These are phyloP conservation scores for Aspergillus melleus DNA, from an alignment of 2,329 filamentous ascomycete genomes.

Conservation along the genomic window DNA sequence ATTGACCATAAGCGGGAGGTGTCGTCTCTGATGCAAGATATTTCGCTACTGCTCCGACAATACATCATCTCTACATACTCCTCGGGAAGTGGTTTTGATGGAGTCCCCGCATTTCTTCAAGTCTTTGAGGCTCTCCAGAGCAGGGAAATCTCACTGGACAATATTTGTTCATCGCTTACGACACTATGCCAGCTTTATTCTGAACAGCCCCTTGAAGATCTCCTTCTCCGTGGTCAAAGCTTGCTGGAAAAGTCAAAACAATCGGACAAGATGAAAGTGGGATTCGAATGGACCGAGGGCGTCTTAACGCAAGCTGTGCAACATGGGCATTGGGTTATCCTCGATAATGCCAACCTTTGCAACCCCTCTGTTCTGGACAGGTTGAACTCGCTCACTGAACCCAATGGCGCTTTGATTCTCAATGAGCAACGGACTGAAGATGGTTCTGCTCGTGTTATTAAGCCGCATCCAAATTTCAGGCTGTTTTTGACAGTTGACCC, in stretches of 20 bases:
- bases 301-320: slow-evolving; percentile 84
- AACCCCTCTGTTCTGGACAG: slow-evolving; percentile 92
- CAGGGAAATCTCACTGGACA: slow-evolving; percentile 30
- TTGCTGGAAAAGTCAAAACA: slow-evolving; percentile 56
- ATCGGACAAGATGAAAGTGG: slow-evolving; percentile 64
- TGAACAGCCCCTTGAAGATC: slow-evolving; percentile 48
- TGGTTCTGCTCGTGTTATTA: slow-evolving; percentile 76
- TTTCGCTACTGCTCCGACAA: slow-evolving; percentile 55
- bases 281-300: slow-evolving; percentile 96
- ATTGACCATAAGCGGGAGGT: slow-evolving; percentile 76
- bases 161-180: slow-evolving; percentile 31
- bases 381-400: slow-evolving; percentile 90
- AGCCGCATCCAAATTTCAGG: slow-evolving; percentile 81
- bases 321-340: slow-evolving; percentile 84
- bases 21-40: slow-evolving; percentile 58
- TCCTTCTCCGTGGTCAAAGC: slow-evolving; percentile 51
- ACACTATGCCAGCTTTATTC: slow-evolving; percentile 44
- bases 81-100: slow-evolving; percentile 19
- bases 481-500: slow-evolving; percentile 94
- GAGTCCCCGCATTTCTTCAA: slow-evolving; percentile 28
- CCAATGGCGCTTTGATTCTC: slow-evolving; percentile 81
- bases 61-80: slow-evolving; percentile 34
- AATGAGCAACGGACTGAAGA: slow-evolving; percentile 88
- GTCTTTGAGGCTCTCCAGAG: slow-evolving; percentile 34
- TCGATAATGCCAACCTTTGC: slow-evolving; percentile 97